Conservation (phyloP, 768 basidiomycete genomes). For the Lactarius akahatsu region DNA sequence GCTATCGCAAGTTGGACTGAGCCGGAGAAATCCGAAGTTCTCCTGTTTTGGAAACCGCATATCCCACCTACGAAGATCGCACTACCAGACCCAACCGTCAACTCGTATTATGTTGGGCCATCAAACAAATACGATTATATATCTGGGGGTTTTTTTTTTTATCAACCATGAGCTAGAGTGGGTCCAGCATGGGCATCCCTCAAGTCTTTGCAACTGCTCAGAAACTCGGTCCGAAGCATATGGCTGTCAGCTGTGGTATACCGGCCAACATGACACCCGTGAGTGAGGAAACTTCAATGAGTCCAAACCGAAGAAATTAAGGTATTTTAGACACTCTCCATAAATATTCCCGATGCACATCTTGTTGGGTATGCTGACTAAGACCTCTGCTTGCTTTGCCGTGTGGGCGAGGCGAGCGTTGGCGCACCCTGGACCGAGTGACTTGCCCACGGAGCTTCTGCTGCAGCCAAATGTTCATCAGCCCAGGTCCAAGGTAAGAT, state of each 20-base stretch:
- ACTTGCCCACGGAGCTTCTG: neutral
- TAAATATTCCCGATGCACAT: neutral
- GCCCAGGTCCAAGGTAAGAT: neutral
- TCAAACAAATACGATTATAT: neutral
- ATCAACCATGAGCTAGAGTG: neutral
- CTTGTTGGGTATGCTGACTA: neutral
- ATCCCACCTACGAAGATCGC: neutral
- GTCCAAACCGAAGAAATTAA: neutral
- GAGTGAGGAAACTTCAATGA: neutral
- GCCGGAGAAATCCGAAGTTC: neutral
- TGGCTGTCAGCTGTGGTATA: neutral
- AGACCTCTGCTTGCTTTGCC: neutral
- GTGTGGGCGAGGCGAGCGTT: neutral
- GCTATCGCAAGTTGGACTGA: neutral
- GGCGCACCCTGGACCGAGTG: neutral
- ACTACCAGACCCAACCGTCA: neutral
- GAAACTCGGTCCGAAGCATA: neutral
- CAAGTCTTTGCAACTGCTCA: neutral
- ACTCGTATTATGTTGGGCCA: neutral
- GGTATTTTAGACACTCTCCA: neutral
- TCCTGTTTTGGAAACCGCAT: neutral
- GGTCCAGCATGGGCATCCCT: neutral
- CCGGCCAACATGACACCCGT: neutral
- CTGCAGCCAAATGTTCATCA: neutral
- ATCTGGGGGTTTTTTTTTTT: neutral